phyloP scores from a whole-genome alignment of 495 filamentous ascomycete species.

The Umbilicaria muhlenbergii region DNA sequence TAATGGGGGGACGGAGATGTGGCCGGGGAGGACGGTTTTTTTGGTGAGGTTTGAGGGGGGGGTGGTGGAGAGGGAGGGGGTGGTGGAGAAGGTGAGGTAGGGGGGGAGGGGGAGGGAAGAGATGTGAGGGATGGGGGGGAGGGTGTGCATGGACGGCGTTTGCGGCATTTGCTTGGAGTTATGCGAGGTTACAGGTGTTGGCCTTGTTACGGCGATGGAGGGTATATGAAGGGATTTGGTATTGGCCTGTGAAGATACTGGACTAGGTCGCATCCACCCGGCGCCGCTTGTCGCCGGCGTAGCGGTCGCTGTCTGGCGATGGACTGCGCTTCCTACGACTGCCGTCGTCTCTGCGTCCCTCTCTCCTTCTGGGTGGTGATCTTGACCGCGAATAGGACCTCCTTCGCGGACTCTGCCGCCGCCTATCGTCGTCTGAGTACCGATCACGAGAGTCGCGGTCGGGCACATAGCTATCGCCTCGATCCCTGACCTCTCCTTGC shows the following conservation, averaged over 20 bases:
- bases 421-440: constrained; percentile 14
- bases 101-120: not conserved
- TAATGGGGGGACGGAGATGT: constrained; percentile 70
- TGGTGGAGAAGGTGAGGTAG: constrained; percentile 28
- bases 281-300: constrained; percentile 49
- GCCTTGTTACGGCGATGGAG: not conserved
- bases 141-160: not conserved
- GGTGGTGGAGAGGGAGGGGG: constrained; percentile 82
- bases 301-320: constrained; percentile 42
- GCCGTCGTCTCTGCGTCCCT: constrained; percentile 35
- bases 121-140: not conserved
- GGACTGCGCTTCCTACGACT: constrained; percentile 46
- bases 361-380: constrained; percentile 20
- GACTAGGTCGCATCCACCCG: constrained; percentile 29
- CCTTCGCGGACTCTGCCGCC: constrained; percentile 7
- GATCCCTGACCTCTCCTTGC: constrained; percentile 17
- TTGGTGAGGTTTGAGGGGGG: constrained; percentile 76
- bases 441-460: constrained; percentile 15
- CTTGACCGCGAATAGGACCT: constrained; percentile 15
- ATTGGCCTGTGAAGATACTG: not conserved
- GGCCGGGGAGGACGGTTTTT: constrained; percentile 91
- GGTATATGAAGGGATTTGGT: not conserved
- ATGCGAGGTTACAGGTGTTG: not conserved
- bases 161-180: not conserved
- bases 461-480: constrained; percentile 1